Evolutionary conservation across 495 filamentous ascomycete species (phyloP).

Genomic region (Daldinia vernicosa): DNA sequence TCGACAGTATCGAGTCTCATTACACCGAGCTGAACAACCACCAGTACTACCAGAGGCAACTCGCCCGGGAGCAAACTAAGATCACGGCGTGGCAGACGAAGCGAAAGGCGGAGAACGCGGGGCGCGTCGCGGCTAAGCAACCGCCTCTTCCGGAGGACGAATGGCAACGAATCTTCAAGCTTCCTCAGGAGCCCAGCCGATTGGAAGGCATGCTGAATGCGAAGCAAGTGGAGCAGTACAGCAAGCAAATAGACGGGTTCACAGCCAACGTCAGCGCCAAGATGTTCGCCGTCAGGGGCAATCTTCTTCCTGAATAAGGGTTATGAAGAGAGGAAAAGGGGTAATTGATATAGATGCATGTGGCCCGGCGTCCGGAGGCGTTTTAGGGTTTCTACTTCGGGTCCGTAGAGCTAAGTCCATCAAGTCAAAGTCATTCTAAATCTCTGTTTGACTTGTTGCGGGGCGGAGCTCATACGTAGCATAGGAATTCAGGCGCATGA

Average conservation of each 20-base stretch:
- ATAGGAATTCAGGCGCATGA: neutral
- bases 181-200: slow-evolving; percentile 90
- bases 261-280: slow-evolving; percentile 88
- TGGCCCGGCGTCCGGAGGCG: slow-evolving; percentile 48
- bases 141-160: slow-evolving; percentile 91
- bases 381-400: slow-evolving; percentile 36
- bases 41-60: slow-evolving; percentile 95
- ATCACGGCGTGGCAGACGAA: slow-evolving; percentile 95
- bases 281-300: slow-evolving; percentile 96
- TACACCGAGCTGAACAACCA: slow-evolving; percentile 99
- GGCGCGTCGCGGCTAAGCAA: slow-evolving; percentile 85
- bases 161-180: slow-evolving; percentile 97
- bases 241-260: slow-evolving; percentile 96
- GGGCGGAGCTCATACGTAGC: neutral
- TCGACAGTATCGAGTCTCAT: slow-evolving; percentile 96
- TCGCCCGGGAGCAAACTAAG: slow-evolving; percentile 95
- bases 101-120: slow-evolving; percentile 92
- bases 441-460: neutral
- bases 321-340: slow-evolving; percentile 8
- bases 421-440: slow-evolving; percentile 25
- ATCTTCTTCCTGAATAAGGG: slow-evolving; percentile 61
- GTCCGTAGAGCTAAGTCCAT: slow-evolving; percentile 42
- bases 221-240: slow-evolving; percentile 97
- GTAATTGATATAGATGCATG: slow-evolving; percentile 44
- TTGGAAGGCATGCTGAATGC: slow-evolving; percentile 93